Percentiles rank a stretch among this genome's conserved stretches.
Conservation (phyloP, 2,329 filamentous ascomycete genomes). For the Fusarium sp. region DNA sequence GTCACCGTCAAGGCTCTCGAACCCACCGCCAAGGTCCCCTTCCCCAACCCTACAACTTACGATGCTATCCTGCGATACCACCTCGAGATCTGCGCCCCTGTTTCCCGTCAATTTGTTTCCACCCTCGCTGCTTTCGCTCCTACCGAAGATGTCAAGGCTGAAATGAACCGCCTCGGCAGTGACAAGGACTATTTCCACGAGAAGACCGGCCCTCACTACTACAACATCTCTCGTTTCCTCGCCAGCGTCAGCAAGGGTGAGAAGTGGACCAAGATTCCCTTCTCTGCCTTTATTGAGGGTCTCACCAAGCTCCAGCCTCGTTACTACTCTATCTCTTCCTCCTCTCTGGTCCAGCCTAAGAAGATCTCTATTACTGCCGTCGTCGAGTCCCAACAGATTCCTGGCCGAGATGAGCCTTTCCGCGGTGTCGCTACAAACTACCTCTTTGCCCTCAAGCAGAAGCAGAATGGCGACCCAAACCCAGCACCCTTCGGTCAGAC, state of each 20-base stretch:
- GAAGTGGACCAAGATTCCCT: slow-evolving; percentile 87
- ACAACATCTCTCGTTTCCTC: slow-evolving; percentile 91
- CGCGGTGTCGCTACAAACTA: slow-evolving; percentile 98
- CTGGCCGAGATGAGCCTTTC: slow-evolving; percentile 82
- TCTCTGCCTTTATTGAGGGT: slow-evolving; percentile 94
- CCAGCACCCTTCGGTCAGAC: slow-evolving; percentile 86
- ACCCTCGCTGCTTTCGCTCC: slow-evolving; percentile 91
- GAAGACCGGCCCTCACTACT: slow-evolving; percentile 82
- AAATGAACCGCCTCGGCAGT: slow-evolving; percentile 87
- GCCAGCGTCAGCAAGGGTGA: slow-evolving; percentile 77
- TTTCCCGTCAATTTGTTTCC: slow-evolving; percentile 94
- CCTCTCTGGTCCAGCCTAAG: slow-evolving; percentile 91
- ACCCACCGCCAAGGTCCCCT: slow-evolving; percentile 95
- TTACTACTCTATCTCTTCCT: slow-evolving; percentile 99
- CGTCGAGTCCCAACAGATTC: slow-evolving; percentile 84
- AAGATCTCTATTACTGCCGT: slow-evolving; percentile 96
- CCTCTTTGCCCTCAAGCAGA: slow-evolving; percentile 92
- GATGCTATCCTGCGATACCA: slow-evolving; percentile 94
- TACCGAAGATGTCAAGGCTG: slow-evolving; percentile 83
- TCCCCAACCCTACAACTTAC: slow-evolving; percentile 96
- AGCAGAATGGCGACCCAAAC: slow-evolving; percentile 88
- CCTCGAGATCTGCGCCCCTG: slow-evolving; percentile 93
- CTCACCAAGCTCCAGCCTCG: slow-evolving; percentile 95
- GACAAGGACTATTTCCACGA: slow-evolving; percentile 97
- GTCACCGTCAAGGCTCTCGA: slow-evolving; percentile 92